Evolutionary conservation across 2,329 filamentous ascomycete genomes (phyloP), one percentile per base, ranked within the genome.

Genomic region (Coniochaeta sp.): DNA sequence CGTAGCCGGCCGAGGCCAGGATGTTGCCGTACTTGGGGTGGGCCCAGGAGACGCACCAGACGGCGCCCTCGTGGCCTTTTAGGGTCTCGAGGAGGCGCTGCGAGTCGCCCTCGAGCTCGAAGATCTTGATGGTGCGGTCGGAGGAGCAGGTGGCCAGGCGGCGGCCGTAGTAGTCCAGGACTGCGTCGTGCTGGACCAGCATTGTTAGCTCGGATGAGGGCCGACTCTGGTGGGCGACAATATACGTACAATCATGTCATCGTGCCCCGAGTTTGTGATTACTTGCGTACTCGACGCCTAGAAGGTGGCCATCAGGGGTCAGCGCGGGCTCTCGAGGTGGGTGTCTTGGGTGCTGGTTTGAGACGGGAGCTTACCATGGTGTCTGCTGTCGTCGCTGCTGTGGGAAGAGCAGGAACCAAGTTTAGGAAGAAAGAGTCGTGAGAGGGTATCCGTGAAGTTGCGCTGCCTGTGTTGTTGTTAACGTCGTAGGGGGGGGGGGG

Each of bases 1-100:
- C 95, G 79, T 97, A 99, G 66, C 90, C 91, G 58, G 92, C 91
- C 63, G 91, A 96, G 60, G 95, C 95, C 62, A 99, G 88, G 72
- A 99, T 97, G 74, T 93, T 97, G 79, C 95, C 95, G 76, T 96
- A 98, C 74, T 99, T 98, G 64, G 95, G 95, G 72, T 99, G 95
- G 56, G 93, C 93, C 95, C 95, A 99, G 68, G 93, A 89, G 61
- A 98, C 91, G 74, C 91, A 96, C 95, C 95, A 99, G 61, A 99
- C 93, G 38, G 95, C 92, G 64, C 93, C 93, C 75, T 99, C 95
- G 73, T 99, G 95, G 66, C 93, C 93, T 78, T 96, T 96, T 66
- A 99, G 80, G 28, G 95, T 99, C 79, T 98, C 93, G 36, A 91
- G 85, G 68, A 98, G 79, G 65, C 90, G 86, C 77, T 99, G 93